Percentiles rank a stretch among this genome's conserved stretches.
Evolutionary conservation across 1,284 basidiomycete genomes (phyloP).

Genomic region (Filobasidium uniguttulatum): DNA sequence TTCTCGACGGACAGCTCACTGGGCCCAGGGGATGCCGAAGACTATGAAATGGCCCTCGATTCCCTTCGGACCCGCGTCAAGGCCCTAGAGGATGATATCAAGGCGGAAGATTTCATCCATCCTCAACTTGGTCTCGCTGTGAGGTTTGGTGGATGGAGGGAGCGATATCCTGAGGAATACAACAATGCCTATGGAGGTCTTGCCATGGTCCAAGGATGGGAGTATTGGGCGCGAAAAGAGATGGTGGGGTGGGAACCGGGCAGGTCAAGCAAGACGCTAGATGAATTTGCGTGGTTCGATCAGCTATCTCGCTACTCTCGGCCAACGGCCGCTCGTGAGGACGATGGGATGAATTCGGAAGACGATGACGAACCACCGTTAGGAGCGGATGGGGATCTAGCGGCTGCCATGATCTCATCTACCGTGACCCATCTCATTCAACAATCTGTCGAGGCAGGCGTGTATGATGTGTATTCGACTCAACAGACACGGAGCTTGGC

Average conservation of each 20-base stretch:
- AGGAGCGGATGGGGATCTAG: slow-evolving; percentile 75
- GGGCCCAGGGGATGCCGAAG: slow-evolving; percentile 47
- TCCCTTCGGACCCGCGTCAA: slow-evolving; percentile 45
- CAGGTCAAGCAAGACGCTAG: slow-evolving; percentile 51
- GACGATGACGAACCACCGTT: slow-evolving; percentile 44
- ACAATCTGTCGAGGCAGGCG: slow-evolving; percentile 55
- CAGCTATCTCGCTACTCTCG: slow-evolving; percentile 64
- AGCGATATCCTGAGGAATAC: slow-evolving; percentile 65
- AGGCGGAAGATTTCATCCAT: slow-evolving; percentile 68
- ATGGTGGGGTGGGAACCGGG: slow-evolving; percentile 76
- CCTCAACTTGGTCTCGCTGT: slow-evolving; percentile 56
- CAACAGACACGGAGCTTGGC: slow-evolving; percentile 50
- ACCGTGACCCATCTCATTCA: slow-evolving; percentile 63
- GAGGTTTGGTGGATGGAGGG: slow-evolving; percentile 69
- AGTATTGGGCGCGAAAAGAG: slow-evolving; percentile 85
- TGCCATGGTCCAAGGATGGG: slow-evolving; percentile 81
- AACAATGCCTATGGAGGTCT: slow-evolving; percentile 77
- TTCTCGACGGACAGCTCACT: slow-evolving; percentile 74
- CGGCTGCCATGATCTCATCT: slow-evolving; percentile 72
- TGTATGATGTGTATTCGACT: slow-evolving; percentile 68
- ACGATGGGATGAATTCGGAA: slow-evolving; percentile 20
- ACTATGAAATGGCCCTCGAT: slow-evolving; percentile 53
- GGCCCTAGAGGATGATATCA: slow-evolving; percentile 61
- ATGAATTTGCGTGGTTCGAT: slow-evolving; percentile 71
- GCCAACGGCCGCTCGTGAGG: slow-evolving; percentile 35